Percentiles rank a stretch among this genome's conserved stretches.
These are phyloP conservation scores for Penicillium bialowiezense DNA, from an alignment of 495 filamentous ascomycete genomes.

Conservation along the genomic window DNA sequence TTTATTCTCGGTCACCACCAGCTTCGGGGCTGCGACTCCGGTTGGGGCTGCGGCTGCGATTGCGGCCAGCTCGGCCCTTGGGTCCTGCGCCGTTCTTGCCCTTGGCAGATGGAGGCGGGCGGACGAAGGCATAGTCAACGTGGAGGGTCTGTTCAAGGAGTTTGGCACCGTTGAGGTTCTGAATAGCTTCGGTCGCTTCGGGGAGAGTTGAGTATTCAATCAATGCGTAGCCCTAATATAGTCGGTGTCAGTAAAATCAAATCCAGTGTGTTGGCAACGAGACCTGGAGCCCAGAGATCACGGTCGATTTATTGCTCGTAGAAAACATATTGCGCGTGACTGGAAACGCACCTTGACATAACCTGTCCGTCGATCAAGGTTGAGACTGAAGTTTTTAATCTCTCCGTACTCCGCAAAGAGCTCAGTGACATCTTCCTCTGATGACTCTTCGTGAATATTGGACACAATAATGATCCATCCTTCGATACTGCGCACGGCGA, in stretches of 20 bases:
- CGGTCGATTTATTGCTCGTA: background rate
- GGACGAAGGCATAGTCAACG: slow-evolving; percentile 96
- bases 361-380: slow-evolving; percentile 90
- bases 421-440: slow-evolving; percentile 92
- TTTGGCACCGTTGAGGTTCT: slow-evolving; percentile 75
- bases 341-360: slow-evolving; percentile 82
- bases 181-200: slow-evolving; percentile 83
- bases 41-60: slow-evolving; percentile 52
- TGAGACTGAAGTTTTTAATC: slow-evolving; percentile 95
- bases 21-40: slow-evolving; percentile 59
- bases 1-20: slow-evolving; percentile 37
- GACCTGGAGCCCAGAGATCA: background rate
- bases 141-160: slow-evolving; percentile 88
- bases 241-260: slow-evolving; percentile 7
- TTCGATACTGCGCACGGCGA: slow-evolving; percentile 95
- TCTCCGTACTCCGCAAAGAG: slow-evolving; percentile 94
- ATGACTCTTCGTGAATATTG: slow-evolving; percentile 96
- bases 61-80: slow-evolving; percentile 46
- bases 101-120: slow-evolving; percentile 75
- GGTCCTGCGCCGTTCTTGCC: slow-evolving; percentile 52
- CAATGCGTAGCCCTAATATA: slow-evolving; percentile 76
- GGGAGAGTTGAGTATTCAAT: slow-evolving; percentile 89
- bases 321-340: background rate
- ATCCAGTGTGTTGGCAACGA: background rate
- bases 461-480: slow-evolving; percentile 98